Percentiles rank a stretch among this genome's conserved stretches.
Evolutionary conservation across 2,329 filamentous ascomycete genomes (phyloP).

Genomic region (Penicillium sp.): DNA sequence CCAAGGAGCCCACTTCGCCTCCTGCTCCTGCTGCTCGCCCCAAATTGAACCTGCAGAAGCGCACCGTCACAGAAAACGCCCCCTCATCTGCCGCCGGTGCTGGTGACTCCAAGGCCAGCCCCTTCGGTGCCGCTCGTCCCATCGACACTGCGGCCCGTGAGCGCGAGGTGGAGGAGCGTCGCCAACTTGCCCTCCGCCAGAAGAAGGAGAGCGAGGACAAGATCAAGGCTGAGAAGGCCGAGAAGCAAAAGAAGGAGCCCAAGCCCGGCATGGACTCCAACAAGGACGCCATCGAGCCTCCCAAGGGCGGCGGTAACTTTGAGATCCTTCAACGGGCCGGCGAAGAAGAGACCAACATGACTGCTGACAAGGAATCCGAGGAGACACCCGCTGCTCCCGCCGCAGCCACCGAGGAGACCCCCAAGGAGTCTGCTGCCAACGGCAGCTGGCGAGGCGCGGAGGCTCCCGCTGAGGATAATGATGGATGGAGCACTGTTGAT

Average conservation of each 20-base stretch:
- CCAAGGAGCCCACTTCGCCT: slow-evolving; percentile 63
- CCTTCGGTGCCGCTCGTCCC: slow-evolving; percentile 86
- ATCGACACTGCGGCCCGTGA: slow-evolving; percentile 90
- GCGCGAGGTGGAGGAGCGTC: slow-evolving; percentile 84
- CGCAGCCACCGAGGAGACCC: slow-evolving; percentile 44
- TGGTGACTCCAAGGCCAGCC: slow-evolving; percentile 74
- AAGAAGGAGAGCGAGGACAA: slow-evolving; percentile 87
- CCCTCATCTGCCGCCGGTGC: slow-evolving; percentile 38
- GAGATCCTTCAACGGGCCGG: slow-evolving; percentile 51
- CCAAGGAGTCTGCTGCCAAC: slow-evolving; percentile 48
- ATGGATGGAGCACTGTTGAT: slow-evolving; percentile 46
- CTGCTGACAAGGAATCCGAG: slow-evolving; percentile 47
- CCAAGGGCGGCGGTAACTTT: slow-evolving; percentile 45
- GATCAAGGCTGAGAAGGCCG: slow-evolving; percentile 63
- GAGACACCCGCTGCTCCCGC: slow-evolving; percentile 41
- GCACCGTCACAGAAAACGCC: slow-evolving; percentile 75
- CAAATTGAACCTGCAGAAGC: slow-evolving; percentile 80
- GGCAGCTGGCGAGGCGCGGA: slow-evolving; percentile 39
- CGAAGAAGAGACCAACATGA: slow-evolving; percentile 45
- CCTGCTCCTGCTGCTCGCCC: slow-evolving; percentile 61
- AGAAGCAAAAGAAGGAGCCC: slow-evolving; percentile 48
- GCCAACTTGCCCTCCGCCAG: slow-evolving; percentile 64
- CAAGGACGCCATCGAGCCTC: slow-evolving; percentile 37
- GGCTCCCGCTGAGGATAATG: slow-evolving; percentile 34
- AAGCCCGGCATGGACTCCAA: slow-evolving; percentile 35